A percentile compares a stretch with the other conserved stretches of the same genome.
Evolutionary conservation across 768 basidiomycete species (phyloP).

Genomic region (Tephrocybe sp.): DNA sequence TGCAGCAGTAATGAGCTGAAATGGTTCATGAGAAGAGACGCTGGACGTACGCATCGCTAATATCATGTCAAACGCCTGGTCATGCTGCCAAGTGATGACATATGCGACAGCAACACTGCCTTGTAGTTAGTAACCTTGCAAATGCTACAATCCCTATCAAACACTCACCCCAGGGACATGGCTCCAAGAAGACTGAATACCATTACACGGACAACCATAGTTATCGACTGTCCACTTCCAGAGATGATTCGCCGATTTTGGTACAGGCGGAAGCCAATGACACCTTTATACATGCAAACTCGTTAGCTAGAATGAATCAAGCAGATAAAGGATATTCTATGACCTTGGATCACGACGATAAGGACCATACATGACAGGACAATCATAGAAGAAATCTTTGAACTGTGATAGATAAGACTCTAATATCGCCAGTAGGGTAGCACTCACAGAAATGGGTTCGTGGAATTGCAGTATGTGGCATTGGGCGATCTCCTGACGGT

Average conservation of each 20-base stretch:
- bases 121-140: neutral
- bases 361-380: conserved; percentile 20
- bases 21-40: neutral
- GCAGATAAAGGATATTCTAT: neutral
- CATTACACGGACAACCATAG: conserved; percentile 28
- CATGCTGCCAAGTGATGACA: conserved; percentile 19
- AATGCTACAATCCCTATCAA: neutral
- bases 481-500: conserved; percentile 23
- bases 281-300: conserved; percentile 10
- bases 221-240: conserved; percentile 15
- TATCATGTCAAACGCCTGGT: conserved; percentile 23
- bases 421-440: neutral
- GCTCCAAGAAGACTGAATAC: conserved; percentile 27
- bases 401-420: conserved; percentile 12
- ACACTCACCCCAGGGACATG: conserved; percentile 24
- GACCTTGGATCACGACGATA: conserved; percentile 23
- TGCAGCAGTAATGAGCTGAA: conserved; percentile 1
- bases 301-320: neutral
- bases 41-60: conserved; percentile 19
- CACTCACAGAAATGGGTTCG: conserved; percentile 18
- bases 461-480: conserved; percentile 30
- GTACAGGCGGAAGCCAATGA: conserved; percentile 24
- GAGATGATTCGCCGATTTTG: conserved; percentile 17
- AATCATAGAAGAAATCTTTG: conserved; percentile 25
- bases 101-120: conserved; percentile 21